A percentile compares a stretch with the other conserved stretches of the same genome.
These are phyloP conservation scores for Aspergillus eucalypticola DNA, from an alignment of 2,329 filamentous ascomycete species.

Conservation along the genomic window DNA sequence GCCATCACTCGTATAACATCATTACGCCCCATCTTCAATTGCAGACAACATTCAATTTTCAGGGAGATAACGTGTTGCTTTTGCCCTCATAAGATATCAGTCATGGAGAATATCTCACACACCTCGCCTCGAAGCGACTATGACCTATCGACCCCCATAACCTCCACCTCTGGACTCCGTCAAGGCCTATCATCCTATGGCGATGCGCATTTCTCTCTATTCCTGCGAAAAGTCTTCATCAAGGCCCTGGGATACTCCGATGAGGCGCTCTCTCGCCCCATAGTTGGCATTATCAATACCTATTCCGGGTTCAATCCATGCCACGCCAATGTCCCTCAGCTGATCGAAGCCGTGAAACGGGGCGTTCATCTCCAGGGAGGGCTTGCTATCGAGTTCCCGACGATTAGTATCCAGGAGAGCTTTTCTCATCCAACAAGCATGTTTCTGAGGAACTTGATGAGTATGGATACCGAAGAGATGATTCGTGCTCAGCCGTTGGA, in stretches of 20 bases:
- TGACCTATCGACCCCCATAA: slow-evolving; percentile 57
- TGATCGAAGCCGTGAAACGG: slow-evolving; percentile 69
- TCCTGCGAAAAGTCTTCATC: slow-evolving; percentile 74
- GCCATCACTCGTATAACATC: slow-evolving; percentile 28
- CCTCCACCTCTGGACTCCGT: slow-evolving; percentile 56
- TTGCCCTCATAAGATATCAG: not conserved
- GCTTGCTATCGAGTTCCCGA: slow-evolving; percentile 71
- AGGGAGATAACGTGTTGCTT: not conserved
- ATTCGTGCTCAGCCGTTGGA: slow-evolving; percentile 70
- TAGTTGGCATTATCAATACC: slow-evolving; percentile 74
- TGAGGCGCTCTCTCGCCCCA: slow-evolving; percentile 67
- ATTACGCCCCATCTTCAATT: not conserved
- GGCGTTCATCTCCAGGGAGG: slow-evolving; percentile 68
- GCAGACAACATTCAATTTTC: no score
- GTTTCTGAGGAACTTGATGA: slow-evolving; percentile 74
- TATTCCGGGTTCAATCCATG: slow-evolving; percentile 73
- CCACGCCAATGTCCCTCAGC: slow-evolving; percentile 70
- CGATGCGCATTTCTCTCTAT: slow-evolving; percentile 73
- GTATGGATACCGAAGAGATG: slow-evolving; percentile 80
- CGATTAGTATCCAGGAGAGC: slow-evolving; percentile 69
- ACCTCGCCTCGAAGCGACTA: slow-evolving; percentile 41
- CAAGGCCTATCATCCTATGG: slow-evolving; percentile 69
- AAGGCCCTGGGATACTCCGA: slow-evolving; percentile 74
- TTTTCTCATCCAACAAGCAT: slow-evolving; percentile 73
- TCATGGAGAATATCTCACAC: not conserved